Percentiles rank a stretch among this genome's conserved stretches.
Conservation (phyloP, 2,329 filamentous ascomycete species). For the Cercospora zeina region DNA sequence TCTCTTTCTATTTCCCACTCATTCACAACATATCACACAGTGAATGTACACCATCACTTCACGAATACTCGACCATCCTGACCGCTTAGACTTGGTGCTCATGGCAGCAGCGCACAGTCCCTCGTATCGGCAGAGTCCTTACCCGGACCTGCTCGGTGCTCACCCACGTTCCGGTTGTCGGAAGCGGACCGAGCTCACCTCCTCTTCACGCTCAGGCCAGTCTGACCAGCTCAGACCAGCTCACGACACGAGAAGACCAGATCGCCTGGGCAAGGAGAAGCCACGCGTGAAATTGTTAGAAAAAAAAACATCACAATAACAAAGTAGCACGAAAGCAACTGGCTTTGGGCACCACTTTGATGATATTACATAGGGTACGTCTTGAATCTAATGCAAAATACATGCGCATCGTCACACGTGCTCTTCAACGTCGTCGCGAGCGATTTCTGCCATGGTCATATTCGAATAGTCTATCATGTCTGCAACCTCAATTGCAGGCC, state of each 20-base stretch:
- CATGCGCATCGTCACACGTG: background rate
- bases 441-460: background rate
- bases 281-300: no score
- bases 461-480: background rate
- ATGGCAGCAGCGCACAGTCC: background rate
- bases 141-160: background rate
- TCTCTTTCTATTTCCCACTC: background rate
- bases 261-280: no score
- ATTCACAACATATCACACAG: background rate
- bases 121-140: slow-evolving; percentile 4
- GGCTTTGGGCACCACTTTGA: no score
- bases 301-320: no score
- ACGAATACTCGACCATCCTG: background rate
- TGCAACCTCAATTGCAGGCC: background rate
- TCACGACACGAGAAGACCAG: background rate
- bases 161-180: background rate
- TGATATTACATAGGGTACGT: background rate
- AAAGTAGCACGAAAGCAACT: no score
- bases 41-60: background rate
- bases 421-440: background rate
- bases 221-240: background rate
- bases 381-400: background rate
- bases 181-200: background rate
- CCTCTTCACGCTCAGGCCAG: background rate
- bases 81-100: background rate